Percentiles rank a stretch among this genome's conserved stretches.
Evolutionary conservation across 2,329 filamentous ascomycete species (phyloP).

Genomic region (Xylariaceae sp.): DNA sequence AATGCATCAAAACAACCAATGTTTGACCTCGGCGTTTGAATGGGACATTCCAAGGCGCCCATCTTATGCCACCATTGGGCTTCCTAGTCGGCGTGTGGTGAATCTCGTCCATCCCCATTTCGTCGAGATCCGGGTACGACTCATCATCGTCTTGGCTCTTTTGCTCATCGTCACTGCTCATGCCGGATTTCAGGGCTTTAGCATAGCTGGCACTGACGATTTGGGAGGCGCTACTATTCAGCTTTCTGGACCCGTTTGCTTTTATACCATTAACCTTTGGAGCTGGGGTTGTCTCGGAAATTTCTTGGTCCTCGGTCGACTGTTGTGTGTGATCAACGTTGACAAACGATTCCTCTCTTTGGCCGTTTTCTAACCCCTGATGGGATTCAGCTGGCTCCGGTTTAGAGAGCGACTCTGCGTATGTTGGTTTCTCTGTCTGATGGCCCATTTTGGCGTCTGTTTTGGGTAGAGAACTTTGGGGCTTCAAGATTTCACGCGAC

Average conservation of each 20-base stretch:
- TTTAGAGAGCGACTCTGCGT: not conserved
- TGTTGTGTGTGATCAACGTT: conserved; percentile 1
- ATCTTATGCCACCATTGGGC: conserved; percentile 60
- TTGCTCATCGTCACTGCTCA: conserved; percentile 7
- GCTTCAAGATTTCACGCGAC: conserved; percentile 9
- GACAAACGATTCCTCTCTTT: conserved; percentile 10
- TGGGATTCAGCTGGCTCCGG: not conserved
- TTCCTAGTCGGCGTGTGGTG: conserved; percentile 22
- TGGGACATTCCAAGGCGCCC: conserved; percentile 75
- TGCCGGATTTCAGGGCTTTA: conserved; percentile 15
- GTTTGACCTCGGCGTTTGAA: conserved; percentile 71
- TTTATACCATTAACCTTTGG: conserved; percentile 2
- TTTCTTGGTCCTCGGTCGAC: not conserved
- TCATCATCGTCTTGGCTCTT: conserved; percentile 26
- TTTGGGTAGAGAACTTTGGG: conserved; percentile 3
- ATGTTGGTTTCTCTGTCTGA: conserved; percentile 7
- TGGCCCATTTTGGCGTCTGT: conserved; percentile 13
- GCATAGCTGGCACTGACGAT: conserved; percentile 12
- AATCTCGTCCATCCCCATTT: conserved; percentile 28
- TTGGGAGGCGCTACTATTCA: not conserved
- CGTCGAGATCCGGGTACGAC: conserved; percentile 32
- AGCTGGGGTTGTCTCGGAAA: not conserved
- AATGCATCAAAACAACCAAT: conserved; percentile 71
- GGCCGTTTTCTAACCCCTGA: not conserved
- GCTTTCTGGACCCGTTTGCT: not conserved